Conservation (phyloP, 139 green algal genomes). For the Nannochloris sp. region DNA sequence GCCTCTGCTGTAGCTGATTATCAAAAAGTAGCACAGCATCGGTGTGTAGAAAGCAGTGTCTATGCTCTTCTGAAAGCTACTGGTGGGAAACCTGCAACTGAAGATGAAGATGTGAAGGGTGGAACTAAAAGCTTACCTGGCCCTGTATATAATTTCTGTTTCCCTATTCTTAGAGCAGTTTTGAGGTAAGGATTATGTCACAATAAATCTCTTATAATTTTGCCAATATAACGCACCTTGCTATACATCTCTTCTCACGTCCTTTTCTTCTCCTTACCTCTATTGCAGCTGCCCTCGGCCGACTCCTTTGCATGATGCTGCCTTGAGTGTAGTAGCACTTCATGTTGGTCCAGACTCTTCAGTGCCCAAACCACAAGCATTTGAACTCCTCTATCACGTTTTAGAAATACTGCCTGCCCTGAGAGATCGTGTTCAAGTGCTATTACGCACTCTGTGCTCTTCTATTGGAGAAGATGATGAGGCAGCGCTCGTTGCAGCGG, state of each 20-base stretch:
- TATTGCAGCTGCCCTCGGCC: conserved; percentile 46
- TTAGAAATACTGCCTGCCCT: conserved; percentile 62
- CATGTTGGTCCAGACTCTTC: conserved; percentile 38
- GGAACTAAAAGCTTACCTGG: conserved; percentile 31
- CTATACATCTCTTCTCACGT: background rate
- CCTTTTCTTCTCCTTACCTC: background rate
- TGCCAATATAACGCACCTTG: background rate
- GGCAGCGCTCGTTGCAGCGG: conserved; percentile 45
- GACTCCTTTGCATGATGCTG: conserved; percentile 68
- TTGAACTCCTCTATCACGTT: conserved; percentile 66
- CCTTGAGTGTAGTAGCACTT: conserved; percentile 50
- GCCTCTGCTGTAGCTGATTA: conserved; percentile 15
- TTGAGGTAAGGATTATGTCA: conserved; percentile 1
- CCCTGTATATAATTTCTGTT: conserved; percentile 64
- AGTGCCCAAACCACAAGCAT: conserved; percentile 39
- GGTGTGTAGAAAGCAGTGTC: conserved; percentile 34
- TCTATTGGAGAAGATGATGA: conserved; percentile 23
- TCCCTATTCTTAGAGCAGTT: conserved; percentile 57
- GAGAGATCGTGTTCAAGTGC: conserved; percentile 47
- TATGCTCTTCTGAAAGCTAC: conserved; percentile 30
- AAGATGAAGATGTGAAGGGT: background rate
- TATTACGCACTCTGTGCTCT: conserved; percentile 60
- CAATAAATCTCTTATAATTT: background rate
- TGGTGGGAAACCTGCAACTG: background rate
- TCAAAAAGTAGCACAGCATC: conserved; percentile 21